phyloP scores from a whole-genome alignment of 1,139 yeast species.

The Kurtzmaniella quercitrusa region DNA sequence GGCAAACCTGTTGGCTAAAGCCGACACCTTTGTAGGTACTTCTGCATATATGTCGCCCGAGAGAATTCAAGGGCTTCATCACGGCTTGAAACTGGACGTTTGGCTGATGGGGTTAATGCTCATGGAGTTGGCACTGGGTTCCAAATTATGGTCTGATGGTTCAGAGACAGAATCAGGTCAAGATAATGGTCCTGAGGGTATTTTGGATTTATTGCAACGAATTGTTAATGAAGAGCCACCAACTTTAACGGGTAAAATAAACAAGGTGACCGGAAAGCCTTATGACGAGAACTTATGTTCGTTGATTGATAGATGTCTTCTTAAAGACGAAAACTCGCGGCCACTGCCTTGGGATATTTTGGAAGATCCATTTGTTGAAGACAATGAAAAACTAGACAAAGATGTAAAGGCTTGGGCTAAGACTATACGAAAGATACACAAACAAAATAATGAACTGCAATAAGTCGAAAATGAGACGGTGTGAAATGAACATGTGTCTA shows the following conservation, averaged over 20 bases:
- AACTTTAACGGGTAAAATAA: conserved; percentile 34
- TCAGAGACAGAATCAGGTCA: conserved; percentile 15
- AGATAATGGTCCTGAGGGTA: conserved; percentile 66
- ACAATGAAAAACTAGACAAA: conserved; percentile 35
- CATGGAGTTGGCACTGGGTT: conserved; percentile 83
- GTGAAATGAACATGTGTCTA: not conserved
- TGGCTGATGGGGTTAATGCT: conserved; percentile 95
- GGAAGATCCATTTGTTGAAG: conserved; percentile 31
- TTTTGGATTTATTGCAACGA: conserved; percentile 81
- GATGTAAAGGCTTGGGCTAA: conserved; percentile 51
- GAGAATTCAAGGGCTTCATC: conserved; percentile 89
- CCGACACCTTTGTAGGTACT: conserved; percentile 96
- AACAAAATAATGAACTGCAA: conserved; percentile 14
- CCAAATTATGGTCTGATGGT: conserved; percentile 42
- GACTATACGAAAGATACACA: conserved; percentile 30
- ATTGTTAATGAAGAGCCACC: conserved; percentile 95
- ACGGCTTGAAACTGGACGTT: conserved; percentile 90
- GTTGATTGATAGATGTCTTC: conserved; percentile 67
- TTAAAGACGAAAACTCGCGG: conserved; percentile 59
- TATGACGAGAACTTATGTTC: conserved; percentile 47
- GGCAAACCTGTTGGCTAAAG: conserved; percentile 76
- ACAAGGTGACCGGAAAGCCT: conserved; percentile 20
- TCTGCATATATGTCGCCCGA: conserved; percentile 98
- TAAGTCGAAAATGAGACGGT: not conserved
- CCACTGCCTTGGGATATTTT: conserved; percentile 61